Evolutionary conservation across 2,329 filamentous ascomycete genomes (phyloP).

Genomic region (Calonectria henricotiae): DNA sequence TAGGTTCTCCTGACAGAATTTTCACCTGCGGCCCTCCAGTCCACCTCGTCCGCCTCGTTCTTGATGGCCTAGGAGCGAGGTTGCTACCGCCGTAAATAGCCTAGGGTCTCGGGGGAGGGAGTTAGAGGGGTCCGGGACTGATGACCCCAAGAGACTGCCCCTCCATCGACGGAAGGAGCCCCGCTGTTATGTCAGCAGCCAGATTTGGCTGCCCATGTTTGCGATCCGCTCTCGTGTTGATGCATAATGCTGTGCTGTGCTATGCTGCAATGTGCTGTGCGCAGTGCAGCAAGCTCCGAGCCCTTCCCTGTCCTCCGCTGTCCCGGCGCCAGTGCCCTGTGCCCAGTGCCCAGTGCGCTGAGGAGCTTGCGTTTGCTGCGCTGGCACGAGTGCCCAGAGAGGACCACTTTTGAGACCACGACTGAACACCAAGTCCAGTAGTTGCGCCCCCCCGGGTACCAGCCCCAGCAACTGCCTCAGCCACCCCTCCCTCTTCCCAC

Average conservation of each 20-base stretch:
- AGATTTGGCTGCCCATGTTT: constrained; percentile 31
- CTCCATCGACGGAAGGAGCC: constrained; percentile 47
- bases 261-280: constrained; percentile 34
- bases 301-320: constrained; percentile 17
- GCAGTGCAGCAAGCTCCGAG: constrained; percentile 10
- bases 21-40: constrained; percentile 48
- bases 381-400: constrained; percentile 54
- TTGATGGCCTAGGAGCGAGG: constrained; percentile 42
- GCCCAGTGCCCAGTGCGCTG: constrained; percentile 34
- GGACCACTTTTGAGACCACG: constrained; percentile 40
- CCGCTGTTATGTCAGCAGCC: constrained; percentile 50
- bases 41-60: constrained; percentile 40
- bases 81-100: constrained; percentile 48
- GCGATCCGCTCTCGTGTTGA: constrained; percentile 36
- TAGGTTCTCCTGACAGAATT: constrained; percentile 57
- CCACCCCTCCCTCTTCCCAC: constrained; percentile 52
- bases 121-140: constrained; percentile 40
- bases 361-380: constrained; percentile 42
- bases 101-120: constrained; percentile 38
- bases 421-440: constrained; percentile 28
- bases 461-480: constrained; percentile 51
- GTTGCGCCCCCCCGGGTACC: constrained; percentile 38
- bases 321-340: constrained; percentile 32
- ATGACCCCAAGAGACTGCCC: constrained; percentile 44
- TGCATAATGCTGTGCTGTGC: constrained; percentile 46